phyloP scores from a whole-genome alignment of 805 yeast species.

The Candida jianshihensis region DNA sequence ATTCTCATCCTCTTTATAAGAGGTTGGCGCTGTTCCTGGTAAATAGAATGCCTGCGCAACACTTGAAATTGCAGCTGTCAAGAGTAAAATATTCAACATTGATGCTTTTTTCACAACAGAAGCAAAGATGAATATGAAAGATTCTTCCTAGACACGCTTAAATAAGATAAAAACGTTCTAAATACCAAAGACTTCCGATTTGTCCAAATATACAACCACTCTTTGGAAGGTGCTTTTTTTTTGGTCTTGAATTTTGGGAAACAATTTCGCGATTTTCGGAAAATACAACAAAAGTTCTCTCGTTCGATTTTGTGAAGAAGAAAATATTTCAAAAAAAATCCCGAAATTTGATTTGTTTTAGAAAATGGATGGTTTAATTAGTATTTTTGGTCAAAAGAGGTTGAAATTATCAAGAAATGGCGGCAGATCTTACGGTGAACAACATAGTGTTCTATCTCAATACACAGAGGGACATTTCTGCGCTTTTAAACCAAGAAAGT shows the following conservation, averaged over 20 bases:
- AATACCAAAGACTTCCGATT: too few relatives aligned
- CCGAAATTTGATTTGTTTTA: not conserved
- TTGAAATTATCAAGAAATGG: slow-evolving; percentile 6
- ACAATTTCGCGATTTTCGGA: not conserved
- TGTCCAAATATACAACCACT: too few relatives aligned
- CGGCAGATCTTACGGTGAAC: slow-evolving; percentile 8
- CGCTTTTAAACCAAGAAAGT: slow-evolving; percentile 8
- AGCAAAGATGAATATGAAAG: too few relatives aligned
- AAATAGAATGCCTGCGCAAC: slow-evolving; percentile 60
- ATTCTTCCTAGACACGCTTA: too few relatives aligned
- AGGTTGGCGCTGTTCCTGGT: slow-evolving; percentile 95
- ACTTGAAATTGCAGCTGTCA: slow-evolving; percentile 5
- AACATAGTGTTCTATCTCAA: slow-evolving; percentile 15
- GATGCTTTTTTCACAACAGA: too few relatives aligned
- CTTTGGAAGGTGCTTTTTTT: too few relatives aligned
- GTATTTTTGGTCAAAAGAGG: not conserved
- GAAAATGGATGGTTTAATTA: too few relatives aligned
- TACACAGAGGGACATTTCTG: slow-evolving; percentile 11
- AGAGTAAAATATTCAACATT: slow-evolving; percentile 3
- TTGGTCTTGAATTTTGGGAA: too few relatives aligned
- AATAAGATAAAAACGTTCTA: too few relatives aligned
- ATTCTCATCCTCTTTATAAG: slow-evolving; percentile 63
- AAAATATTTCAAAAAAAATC: not conserved
- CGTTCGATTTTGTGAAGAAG: not conserved
- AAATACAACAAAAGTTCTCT: not conserved